These are phyloP conservation scores for Saccharomyces hybrid DNA, from an alignment of 1,139 yeast genomes.

Conservation along the genomic window DNA sequence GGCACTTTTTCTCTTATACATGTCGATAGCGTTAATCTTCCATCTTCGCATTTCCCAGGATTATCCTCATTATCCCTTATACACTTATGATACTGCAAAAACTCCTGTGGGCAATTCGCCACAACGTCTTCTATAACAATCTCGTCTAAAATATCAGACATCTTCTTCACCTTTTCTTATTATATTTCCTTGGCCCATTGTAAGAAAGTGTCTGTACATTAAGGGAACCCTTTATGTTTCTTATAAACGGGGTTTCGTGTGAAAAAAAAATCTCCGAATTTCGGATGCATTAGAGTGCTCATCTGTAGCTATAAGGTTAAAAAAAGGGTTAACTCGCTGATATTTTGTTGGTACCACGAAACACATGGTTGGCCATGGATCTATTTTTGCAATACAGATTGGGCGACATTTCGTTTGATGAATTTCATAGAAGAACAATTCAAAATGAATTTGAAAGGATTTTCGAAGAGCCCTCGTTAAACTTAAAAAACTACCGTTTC, in stretches of 20 bases:
- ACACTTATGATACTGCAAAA: conserved; percentile 32
- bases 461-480: neutral
- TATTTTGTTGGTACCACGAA: too few species aligned
- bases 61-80: conserved; percentile 29
- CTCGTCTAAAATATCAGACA: conserved; percentile 20
- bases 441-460: neutral
- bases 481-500: neutral
- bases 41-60: conserved; percentile 24
- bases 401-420: neutral
- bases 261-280: neutral
- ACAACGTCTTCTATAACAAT: conserved; percentile 29
- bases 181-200: neutral
- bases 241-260: neutral
- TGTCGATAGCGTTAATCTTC: conserved; percentile 26
- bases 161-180: conserved; percentile 1
- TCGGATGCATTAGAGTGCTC: neutral
- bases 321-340: too few species aligned
- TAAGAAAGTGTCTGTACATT: neutral
- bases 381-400: neutral
- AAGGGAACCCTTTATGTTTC: neutral
- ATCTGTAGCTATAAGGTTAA: neutral
- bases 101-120: conserved; percentile 32
- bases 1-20: conserved; percentile 31
- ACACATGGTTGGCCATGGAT: neutral
- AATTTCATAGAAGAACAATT: neutral